Evolutionary conservation across 805 yeast genomes (phyloP), one percentile per base, ranked within the genome.

Genomic region (Teunomyces kruisii): DNA sequence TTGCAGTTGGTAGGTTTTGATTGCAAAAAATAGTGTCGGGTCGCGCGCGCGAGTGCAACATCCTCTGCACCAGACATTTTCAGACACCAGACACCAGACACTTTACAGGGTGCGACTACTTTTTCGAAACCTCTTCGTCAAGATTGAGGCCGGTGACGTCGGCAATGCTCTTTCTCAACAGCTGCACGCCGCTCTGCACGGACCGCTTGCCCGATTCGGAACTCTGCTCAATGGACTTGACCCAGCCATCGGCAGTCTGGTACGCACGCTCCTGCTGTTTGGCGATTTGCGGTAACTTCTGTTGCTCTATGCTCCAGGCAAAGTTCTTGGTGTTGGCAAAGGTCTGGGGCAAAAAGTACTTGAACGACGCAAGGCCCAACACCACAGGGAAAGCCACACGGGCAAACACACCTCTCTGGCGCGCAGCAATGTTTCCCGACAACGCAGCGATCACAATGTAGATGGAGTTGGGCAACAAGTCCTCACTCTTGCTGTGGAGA

Each of bases 341-440:
- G 0, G 96, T 89, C 41, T 74, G 65, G 13, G 96, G 96, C 55
- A 88, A 74, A 54, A 86, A 83, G 61, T 78, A 74, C 48, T 72
- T 78, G 67, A 89, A 87, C 0, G 92, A 81, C 5, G 69, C 76
- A 24, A 77, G 49, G 10, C 91, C 94, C 43, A 84, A 74, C 0
- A 70, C 65, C 2, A 83, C 45, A 1, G 96, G 96, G 12, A 78
- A 67, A 0, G 76, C 49, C 3, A 75, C 70, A 55, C 83, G 80
- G 9, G 85, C 57, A 2, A 83, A 42, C 16, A 83, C 52, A 45
- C 80, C 80, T 46, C 86, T 74, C 55, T 83, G 80, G 56, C 95
- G 85, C 1, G 94, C 80, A 40, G 83, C 55, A 42, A 88, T 83
- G 38, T 85, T 77, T 31, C 96, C 96, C 6, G 88, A 68, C 44